Evolutionary conservation across 83 land plant species (phyloP), one percentile per base, ranked within the genome.

Genomic region (Thuja plicata): DNA sequence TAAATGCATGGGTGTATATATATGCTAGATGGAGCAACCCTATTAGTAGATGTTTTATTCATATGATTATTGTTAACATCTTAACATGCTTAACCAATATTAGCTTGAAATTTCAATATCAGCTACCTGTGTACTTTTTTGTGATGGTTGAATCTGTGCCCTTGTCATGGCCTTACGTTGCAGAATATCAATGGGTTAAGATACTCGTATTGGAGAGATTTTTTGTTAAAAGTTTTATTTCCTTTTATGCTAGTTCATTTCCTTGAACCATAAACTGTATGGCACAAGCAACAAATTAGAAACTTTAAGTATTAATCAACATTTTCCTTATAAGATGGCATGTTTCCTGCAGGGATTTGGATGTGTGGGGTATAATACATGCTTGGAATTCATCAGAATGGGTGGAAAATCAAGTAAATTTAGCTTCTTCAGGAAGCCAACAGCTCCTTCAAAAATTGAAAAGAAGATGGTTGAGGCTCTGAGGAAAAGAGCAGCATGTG

Each of bases 381-480:
- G 35, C 35, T 34, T 74, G 37, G 4, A 8, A 30, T 74, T 74
- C 38, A 41, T 21, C 85, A 41, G 54, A 37, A 86, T 86, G 87
- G 87, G 87, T 57, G 87, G 70, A 10, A 86, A 86, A 57, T 34
- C 87, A 86, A 86, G 71, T 27, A 86, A 86, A 37, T 57, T 86
- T 54, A 24, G 32, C 16, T 32, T 86, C 34, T 86, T 86, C 60
- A 52, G 71, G 87, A 86, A 52, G 87, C 37, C 40, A 52, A 19
- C 43, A 30, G 5, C 87, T 54, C 71, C 62, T 46, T 86, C 96
- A 45, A 96, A 93, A 91, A 95, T 98, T 84, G 99, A 98, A 89
- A 92, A 90, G 70, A 94, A 92, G 88, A 97, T 98, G 94, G 96
- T 95, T 48, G 93, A 95, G 55, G 95, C 96, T 32, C 95, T 98